A percentile compares a stretch with the other conserved stretches of the same genome.
phyloP scores from a whole-genome alignment of 768 basidiomycete species.

The Tubosaeta sp. region DNA sequence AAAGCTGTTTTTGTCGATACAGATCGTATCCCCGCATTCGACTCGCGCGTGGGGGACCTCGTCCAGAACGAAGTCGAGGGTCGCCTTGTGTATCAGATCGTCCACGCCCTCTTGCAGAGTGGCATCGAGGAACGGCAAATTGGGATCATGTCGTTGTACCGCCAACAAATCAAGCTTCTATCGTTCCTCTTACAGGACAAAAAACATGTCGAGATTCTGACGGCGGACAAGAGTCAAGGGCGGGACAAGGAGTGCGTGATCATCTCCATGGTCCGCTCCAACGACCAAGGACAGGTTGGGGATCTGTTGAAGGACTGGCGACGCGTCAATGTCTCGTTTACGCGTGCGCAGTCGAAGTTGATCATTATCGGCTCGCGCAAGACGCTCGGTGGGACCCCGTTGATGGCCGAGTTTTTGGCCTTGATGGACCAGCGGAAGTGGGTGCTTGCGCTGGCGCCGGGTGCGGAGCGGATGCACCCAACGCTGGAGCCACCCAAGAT shows the following conservation, averaged over 20 bases:
- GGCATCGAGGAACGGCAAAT: constrained; percentile 71
- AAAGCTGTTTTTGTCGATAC: constrained; percentile 95
- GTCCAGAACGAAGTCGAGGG: constrained; percentile 90
- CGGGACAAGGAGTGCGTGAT: constrained; percentile 94
- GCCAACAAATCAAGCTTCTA: constrained; percentile 92
- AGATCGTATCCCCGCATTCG: constrained; percentile 70
- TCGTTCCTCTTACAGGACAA: constrained; percentile 54
- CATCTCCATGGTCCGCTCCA: constrained; percentile 89
- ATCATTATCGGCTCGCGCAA: constrained; percentile 84
- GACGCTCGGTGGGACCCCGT: constrained; percentile 59
- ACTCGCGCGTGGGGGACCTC: constrained; percentile 81
- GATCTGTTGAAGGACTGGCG: constrained; percentile 96
- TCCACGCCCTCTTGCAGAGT: constrained; percentile 56
- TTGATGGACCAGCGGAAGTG: constrained; percentile 72
- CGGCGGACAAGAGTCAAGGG: constrained; percentile 92
- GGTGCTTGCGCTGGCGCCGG: constrained; percentile 57
- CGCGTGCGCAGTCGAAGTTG: constrained; percentile 86
- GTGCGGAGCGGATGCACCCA: constrained; percentile 53
- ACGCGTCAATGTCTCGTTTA: constrained; percentile 94
- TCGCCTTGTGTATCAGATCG: constrained; percentile 58
- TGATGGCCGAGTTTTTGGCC: constrained; percentile 71
- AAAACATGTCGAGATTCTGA: constrained; percentile 74
- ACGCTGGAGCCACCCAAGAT: constrained; percentile 20
- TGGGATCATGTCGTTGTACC: constrained; percentile 87
- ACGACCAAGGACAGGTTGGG: constrained; percentile 72